Conservation (phyloP, 163 green algal species). For the Prototheca stagnorum region DNA sequence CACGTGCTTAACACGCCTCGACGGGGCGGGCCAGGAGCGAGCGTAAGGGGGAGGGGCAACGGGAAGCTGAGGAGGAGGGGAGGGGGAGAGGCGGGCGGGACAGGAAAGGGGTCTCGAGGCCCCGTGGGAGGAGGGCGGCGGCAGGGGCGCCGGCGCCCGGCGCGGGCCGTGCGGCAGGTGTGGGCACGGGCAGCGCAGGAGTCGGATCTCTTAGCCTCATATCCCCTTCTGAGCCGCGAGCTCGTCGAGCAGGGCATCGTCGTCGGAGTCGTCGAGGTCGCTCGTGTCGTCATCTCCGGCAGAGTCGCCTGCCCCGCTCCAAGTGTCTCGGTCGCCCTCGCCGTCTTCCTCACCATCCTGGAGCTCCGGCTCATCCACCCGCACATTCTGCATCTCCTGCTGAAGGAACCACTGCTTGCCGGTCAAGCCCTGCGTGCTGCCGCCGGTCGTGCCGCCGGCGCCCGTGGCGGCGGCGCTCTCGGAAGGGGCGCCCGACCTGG, state of each 20-base stretch:
- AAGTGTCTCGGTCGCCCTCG: too few species aligned
- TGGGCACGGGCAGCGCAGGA: too few species aligned
- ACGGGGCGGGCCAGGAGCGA: too few species aligned
- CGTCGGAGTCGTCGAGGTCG: slow-evolving; percentile 7
- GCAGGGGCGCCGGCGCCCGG: too few species aligned
- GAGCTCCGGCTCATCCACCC: slow-evolving; percentile 2
- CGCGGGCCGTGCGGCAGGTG: too few species aligned
- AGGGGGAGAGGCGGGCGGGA: too few species aligned
- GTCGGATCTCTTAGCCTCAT: slow-evolving; percentile 3
- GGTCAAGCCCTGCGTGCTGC: slow-evolving; percentile 6
- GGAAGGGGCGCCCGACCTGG: too few species aligned
- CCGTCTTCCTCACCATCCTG: slow-evolving; percentile 16
- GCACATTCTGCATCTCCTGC: slow-evolving; percentile 18
- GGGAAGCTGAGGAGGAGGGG: too few species aligned
- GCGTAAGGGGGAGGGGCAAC: too few species aligned
- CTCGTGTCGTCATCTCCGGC: slow-evolving; percentile 10
- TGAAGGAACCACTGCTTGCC: slow-evolving; percentile 57
- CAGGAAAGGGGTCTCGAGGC: background rate
- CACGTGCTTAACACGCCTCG: too few species aligned
- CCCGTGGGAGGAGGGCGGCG: too few species aligned
- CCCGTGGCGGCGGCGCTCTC: background rate
- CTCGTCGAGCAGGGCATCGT: slow-evolving; percentile 21
- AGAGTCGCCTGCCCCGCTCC: too few species aligned
- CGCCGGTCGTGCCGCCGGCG: slow-evolving; percentile 1
- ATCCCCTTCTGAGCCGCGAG: background rate